Base-by-base conservation (phyloP, 805 yeast genomes). In the Hanseniaspora taiwanica region DNA sequence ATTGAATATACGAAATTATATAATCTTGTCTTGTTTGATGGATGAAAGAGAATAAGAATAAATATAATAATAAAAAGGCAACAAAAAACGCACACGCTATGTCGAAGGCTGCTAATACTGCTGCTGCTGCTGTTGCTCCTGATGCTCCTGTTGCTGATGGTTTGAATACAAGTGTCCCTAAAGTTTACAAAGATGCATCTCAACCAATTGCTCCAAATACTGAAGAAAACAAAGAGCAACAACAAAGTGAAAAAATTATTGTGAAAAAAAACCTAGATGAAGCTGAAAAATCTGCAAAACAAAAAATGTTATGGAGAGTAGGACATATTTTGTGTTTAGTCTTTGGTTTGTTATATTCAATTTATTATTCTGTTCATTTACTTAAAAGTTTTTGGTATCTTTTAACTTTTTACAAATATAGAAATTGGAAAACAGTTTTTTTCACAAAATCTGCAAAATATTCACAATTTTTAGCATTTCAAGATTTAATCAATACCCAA, bases 351-450 rank as follows among this genome's bases (percentile, higher is more conserved):
- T 20, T 54, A 19, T 58, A 50, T 41, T 37, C 52, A 6, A n/a
- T n/a, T n/a, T n/a, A n/a, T n/a, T n/a, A n/a, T n/a, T n/a, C n/a
- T n/a, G n/a, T n/a, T n/a, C n/a, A n/a, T n/a, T n/a, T n/a, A n/a
- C n/a, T n/a, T n/a, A n/a, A n/a, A n/a, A n/a, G n/a, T n/a, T n/a
- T 29, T 16, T 13, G 17, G 6, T 29, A 29, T 8, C 46, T 45
- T 16, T 23, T 52, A 18, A 40, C 50, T 7, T 53, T 55, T 39
- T 58, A 47, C 48, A 55, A 50, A 31, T 56, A 55, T 35, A 51
- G 62, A 35, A 50, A 55, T 9, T 58, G 63, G 63, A 53, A 54
- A 40, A 54, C 55, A 49, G 37, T 58, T 38, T 58, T 55, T 40
- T 41, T 58, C 36, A 48, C 50, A 25, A 35, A 55, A 56, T 24